Conservation (phyloP, 2,329 filamentous ascomycete species). For the Fusarium falciforme region DNA sequence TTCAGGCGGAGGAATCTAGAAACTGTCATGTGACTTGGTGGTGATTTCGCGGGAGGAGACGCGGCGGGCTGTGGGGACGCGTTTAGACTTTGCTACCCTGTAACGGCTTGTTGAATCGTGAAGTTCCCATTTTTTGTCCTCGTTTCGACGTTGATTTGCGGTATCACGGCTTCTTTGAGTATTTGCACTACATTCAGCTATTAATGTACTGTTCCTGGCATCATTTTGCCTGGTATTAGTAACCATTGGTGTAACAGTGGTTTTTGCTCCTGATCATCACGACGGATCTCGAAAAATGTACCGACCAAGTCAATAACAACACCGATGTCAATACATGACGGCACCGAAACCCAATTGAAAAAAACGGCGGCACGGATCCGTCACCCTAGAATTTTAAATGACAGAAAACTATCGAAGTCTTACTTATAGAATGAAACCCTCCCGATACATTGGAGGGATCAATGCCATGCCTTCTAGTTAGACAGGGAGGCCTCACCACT, state of each 20-base stretch:
- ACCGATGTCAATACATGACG: neutral
- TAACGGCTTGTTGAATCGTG: neutral
- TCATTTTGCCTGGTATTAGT: neutral
- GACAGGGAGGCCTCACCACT: no score
- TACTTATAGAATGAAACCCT: no score
- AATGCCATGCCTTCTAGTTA: no score
- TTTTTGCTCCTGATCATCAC: neutral
- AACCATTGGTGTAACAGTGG: neutral
- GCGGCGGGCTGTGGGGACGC: neutral
- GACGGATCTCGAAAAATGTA: neutral
- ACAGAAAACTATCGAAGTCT: neutral
- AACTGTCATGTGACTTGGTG: slow-evolving; percentile 29
- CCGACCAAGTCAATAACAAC: neutral
- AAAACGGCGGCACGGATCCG: neutral
- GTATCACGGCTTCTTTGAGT: neutral
- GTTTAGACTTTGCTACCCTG: neutral
- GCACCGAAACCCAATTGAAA: neutral
- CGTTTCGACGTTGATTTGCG: neutral
- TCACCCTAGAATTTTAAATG: neutral
- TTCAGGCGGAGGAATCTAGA: slow-evolving; percentile 28
- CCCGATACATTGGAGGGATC: no score
- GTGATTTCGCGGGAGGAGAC: slow-evolving; percentile 6
- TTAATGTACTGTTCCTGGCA: neutral
- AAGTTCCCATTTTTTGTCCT: neutral
- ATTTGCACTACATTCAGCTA: neutral